Evolutionary conservation across 305 asterid genomes (phyloP).

Genomic region (Solanum chacoense): DNA sequence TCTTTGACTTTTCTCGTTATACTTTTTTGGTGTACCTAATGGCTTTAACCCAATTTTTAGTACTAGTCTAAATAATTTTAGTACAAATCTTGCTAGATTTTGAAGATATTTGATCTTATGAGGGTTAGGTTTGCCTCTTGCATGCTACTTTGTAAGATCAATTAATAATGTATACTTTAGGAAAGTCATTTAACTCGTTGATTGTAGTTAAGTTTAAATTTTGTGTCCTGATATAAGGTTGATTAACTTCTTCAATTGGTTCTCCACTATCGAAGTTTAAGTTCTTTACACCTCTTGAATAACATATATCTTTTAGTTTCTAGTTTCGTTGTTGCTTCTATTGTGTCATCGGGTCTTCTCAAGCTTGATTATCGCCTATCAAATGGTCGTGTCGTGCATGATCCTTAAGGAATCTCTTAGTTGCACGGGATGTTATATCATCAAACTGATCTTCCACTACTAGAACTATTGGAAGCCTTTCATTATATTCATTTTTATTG

Average conservation of each 20-base stretch:
- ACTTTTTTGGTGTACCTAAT: neutral
- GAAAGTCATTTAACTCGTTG: neutral
- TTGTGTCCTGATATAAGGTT: neutral
- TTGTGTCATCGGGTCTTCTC: neutral
- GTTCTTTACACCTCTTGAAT: neutral
- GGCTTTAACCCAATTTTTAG: neutral
- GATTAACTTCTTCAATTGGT: neutral
- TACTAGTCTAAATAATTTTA: neutral
- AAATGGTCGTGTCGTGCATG: neutral
- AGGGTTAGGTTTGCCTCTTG: neutral
- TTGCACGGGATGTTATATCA: neutral
- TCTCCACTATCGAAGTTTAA: neutral
- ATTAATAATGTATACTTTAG: neutral
- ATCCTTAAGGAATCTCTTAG: neutral
- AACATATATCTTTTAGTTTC: neutral
- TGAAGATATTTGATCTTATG: neutral
- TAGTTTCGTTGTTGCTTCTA: neutral
- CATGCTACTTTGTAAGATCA: neutral
- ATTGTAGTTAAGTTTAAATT: neutral
- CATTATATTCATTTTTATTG: neutral
- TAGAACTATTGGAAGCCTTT: neutral
- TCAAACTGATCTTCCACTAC: neutral
- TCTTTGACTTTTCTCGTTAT: neutral
- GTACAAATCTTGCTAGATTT: neutral
- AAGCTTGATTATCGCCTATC: neutral